Evolutionary conservation across 768 basidiomycete genomes (phyloP).

Genomic region (Rhizopogon roseolus): DNA sequence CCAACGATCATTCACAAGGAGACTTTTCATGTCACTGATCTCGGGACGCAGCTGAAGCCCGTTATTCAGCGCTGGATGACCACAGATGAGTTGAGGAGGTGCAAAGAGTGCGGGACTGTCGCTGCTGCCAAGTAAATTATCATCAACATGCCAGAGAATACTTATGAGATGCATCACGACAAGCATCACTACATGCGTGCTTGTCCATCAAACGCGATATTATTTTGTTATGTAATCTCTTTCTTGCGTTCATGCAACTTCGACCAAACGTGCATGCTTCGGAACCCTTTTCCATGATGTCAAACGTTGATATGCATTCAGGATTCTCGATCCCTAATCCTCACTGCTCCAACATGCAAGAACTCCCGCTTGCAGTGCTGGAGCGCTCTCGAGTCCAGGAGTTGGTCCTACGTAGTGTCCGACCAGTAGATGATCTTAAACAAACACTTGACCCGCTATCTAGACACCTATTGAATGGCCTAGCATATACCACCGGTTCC

Average conservation of each 20-base stretch:
- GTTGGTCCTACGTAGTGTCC: constrained; percentile 8
- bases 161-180: no score
- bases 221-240: not conserved
- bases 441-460: constrained; percentile 29
- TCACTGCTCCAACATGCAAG: constrained; percentile 39
- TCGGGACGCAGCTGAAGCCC: constrained; percentile 92
- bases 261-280: not conserved
- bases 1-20: constrained; percentile 84
- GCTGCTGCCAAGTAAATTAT: constrained; percentile 49
- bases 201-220: no score
- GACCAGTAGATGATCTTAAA: constrained; percentile 12
- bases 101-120: constrained; percentile 62
- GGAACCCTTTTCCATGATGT: not conserved
- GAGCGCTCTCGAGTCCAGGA: constrained; percentile 32
- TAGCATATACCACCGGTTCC: constrained; percentile 59
- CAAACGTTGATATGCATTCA: not conserved
- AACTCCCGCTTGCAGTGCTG: constrained; percentile 33
- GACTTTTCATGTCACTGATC: constrained; percentile 80
- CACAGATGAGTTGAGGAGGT: constrained; percentile 59
- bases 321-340: constrained; percentile 21
- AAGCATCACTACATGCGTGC: no score
- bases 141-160: not conserved
- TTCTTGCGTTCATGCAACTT: not conserved
- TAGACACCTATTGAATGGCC: constrained; percentile 42
- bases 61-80: constrained; percentile 83